A percentile compares a stretch with the other conserved stretches of the same genome.
phyloP scores from a whole-genome alignment of 441 rosid genomes.

The Adansonia grandidieri region DNA sequence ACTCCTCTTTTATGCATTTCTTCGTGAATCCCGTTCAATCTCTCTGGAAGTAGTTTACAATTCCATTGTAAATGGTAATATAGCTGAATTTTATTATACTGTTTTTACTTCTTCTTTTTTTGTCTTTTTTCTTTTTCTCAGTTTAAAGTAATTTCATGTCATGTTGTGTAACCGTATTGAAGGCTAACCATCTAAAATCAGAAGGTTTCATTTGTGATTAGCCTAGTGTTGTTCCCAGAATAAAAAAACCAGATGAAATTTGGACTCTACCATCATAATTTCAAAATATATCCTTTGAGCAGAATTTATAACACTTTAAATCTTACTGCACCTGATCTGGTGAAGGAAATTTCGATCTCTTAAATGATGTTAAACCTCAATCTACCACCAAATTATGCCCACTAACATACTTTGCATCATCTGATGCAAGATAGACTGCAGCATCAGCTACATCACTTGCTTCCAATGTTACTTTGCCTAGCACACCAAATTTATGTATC shows the following conservation, averaged over 20 bases:
- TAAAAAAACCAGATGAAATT: conserved; percentile 12
- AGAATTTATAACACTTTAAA: conserved; percentile 16
- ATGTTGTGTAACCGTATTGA: background rate
- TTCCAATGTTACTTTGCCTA: conserved; percentile 62
- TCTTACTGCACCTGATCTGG: conserved; percentile 46
- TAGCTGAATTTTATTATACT: conserved; percentile 1
- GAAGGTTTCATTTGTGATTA: background rate
- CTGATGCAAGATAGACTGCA: conserved; percentile 76
- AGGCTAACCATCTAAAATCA: conserved; percentile 4
- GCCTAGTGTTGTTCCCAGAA: background rate
- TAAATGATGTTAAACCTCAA: conserved; percentile 80
- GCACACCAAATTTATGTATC: conserved; percentile 46
- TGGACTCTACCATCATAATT: background rate
- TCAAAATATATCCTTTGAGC: background rate
- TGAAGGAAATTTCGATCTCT: conserved; percentile 52
- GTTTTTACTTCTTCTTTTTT: no score
- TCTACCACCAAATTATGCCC: conserved; percentile 81
- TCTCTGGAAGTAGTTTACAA: background rate
- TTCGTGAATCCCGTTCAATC: background rate
- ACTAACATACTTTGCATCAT: conserved; percentile 43
- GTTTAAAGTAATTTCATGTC: background rate
- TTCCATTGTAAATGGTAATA: background rate
- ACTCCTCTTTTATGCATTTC: background rate
- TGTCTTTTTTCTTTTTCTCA: background rate
- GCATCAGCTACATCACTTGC: conserved; percentile 76